phyloP scores from a whole-genome alignment of 768 basidiomycete genomes.

The Agrocybe pediades region DNA sequence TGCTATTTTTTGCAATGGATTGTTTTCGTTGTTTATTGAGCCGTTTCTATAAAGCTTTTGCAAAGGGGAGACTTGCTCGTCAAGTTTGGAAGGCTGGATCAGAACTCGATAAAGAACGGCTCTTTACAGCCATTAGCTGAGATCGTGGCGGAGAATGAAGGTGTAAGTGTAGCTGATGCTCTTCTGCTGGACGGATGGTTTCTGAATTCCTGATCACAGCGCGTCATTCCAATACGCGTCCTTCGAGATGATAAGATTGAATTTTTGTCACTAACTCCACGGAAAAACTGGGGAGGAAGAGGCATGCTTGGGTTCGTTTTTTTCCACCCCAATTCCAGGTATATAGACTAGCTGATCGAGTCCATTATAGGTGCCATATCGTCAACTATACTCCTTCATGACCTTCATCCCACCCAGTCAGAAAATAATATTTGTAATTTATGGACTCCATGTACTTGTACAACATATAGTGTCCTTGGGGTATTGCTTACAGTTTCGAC shows the following conservation, averaged over 20 bases:
- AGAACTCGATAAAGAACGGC: constrained; percentile 48
- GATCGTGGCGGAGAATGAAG: constrained; percentile 77
- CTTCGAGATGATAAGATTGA: constrained; percentile 49
- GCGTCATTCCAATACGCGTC: constrained; percentile 58
- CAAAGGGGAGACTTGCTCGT: constrained; percentile 69
- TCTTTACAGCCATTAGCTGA: constrained; percentile 70
- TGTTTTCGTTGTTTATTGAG: neutral
- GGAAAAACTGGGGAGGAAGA: constrained; percentile 84
- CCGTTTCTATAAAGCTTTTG: constrained; percentile 52
- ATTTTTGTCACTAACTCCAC: constrained; percentile 62
- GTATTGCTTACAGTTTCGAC: constrained; percentile 13
- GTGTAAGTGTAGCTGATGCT: constrained; percentile 49
- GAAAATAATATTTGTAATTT: neutral
- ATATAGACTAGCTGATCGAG: neutral
- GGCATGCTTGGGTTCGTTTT: constrained; percentile 76
- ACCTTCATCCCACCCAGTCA: neutral
- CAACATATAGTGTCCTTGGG: constrained; percentile 4
- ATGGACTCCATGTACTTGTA: constrained; percentile 3
- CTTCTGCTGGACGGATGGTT: neutral
- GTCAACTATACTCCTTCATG: constrained; percentile 44
- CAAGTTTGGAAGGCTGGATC: constrained; percentile 68
- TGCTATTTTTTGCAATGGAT: constrained; percentile 1
- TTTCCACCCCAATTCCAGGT: neutral
- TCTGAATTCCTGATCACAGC: constrained; percentile 37
- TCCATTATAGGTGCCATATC: constrained; percentile 55